Evolutionary conservation across 2,329 filamentous ascomycete species (phyloP), one percentile per base, ranked within the genome.

Genomic region (Penicillium sp.): DNA sequence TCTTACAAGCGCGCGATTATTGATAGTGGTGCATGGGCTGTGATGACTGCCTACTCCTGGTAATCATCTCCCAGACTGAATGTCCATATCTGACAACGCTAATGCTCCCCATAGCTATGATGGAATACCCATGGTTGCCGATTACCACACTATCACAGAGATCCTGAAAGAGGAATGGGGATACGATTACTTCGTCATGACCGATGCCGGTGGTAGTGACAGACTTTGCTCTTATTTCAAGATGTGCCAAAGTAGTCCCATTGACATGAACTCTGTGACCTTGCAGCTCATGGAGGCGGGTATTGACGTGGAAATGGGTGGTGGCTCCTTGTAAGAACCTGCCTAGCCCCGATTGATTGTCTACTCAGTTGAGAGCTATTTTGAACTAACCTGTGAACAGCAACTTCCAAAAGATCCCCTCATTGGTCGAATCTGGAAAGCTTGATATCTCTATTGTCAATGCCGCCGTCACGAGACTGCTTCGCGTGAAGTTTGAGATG

Each of bases 31-130:
- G 88, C 86, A 2, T 86, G 80, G 66, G 81, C 82, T 40, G 83
- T 90, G 62, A 92, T 92, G 89, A 85, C 85, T 27, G 83, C 88
- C 0, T 92, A 92, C 66, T 84, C 89, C 65, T 85, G 85, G 51
- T 73, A 43, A 63, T 67, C 57, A 2, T 12, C 2, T 20, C 7
- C 12, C 25, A 15, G 12, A 8, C 2, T 1, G 2, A 11, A 14
- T 18, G 14, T 20, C 8, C 42, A 18, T 18, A 3, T 9, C 2
- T 20, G 4, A 27, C 9, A 22, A 40, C 33, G 14, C 15, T 55
- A 42, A 53, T 52, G 3, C 29, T 23, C 9, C 18, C 26, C 20
- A 11, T n/a, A 73, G 71, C 47, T 89, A 90, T 59, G 89, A 92
- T 60, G 89, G 88, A 2, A 77, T 89, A 14, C 87, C 89, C 1